Base-by-base conservation (phyloP, 1,139 yeast species). In the Scheffersomyces cryptocercus region DNA sequence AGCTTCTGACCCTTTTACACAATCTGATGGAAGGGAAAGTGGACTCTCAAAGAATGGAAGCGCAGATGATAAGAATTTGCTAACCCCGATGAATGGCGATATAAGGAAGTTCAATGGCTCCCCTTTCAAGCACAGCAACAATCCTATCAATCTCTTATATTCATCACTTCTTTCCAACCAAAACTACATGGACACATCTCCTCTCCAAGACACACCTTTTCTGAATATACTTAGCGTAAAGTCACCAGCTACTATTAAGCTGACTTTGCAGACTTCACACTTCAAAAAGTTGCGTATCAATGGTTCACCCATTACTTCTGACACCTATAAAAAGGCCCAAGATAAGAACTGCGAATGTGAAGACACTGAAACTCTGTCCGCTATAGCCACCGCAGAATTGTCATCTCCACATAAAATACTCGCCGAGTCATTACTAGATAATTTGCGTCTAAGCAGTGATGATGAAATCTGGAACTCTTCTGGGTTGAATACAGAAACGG, bases 251-350 rank as follows among this genome's bases (percentile, higher is more conserved):
- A 73, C 75, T 5, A 73, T 68, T 6, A 62, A 61, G 39, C 73
- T 57, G 58, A 62, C 70, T 1, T 56, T 64, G 15, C 72, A 65
- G 44, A 62, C 65, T 2, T 65, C 77, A 3, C 77, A 70, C 48
- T 73, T 67, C 54, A 74, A 74, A 49, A 74, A 74, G 45, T 58
- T 74, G 10, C 60, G 79, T 29, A 74, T 74, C 38, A 70, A 65
- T 46, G 77, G 77, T 1, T 55, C 67, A 3, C 77, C 77, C 2
- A 65, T 68, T 31, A 65, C 73, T 0, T 59, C 73, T 2, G 65
- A 57, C 16, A 54, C 65, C 5, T 61, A 54, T 41, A 42, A 51
- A 13, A 50, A 49, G 36, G 47, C 43, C 12, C 42, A 40, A 8
- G 35, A 13, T 28, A 37, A 29, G 6, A 33, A 34, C 5, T 39